These are phyloP conservation scores for Trebouxiophyceae sp. DNA, from an alignment of 163 green algal species.

Conservation along the genomic window DNA sequence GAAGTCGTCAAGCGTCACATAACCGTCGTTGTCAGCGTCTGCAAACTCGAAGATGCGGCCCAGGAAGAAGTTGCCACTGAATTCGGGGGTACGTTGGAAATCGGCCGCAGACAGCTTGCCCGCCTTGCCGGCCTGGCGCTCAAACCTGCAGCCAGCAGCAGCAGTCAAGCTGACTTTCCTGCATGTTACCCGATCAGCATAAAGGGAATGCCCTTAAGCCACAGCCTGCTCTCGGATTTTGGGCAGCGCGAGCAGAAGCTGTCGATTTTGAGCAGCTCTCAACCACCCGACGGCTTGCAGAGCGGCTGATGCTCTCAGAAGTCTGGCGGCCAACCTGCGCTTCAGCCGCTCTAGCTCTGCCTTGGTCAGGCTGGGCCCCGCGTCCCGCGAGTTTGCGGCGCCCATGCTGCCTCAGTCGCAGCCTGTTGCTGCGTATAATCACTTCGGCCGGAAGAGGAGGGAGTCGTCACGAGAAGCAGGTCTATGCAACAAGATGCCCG, in stretches of 20 bases:
- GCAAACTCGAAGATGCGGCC: not conserved
- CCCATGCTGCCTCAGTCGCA: too few species aligned
- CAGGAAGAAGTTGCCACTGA: not conserved
- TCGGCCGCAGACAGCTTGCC: not conserved
- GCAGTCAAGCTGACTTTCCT: not conserved
- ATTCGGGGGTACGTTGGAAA: not conserved
- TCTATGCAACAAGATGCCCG: too few species aligned
- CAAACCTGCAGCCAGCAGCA: not conserved
- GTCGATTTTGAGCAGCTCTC: too few species aligned
- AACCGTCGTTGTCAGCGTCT: not conserved
- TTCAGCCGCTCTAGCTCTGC: not conserved
- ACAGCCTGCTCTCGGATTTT: not conserved
- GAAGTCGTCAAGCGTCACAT: not conserved
- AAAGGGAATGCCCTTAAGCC: not conserved
- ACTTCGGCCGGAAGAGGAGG: too few species aligned
- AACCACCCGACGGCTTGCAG: too few species aligned
- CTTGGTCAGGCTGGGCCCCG: not conserved
- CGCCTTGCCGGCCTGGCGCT: not conserved
- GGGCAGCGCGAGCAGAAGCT: too few species aligned
- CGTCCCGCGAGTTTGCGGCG: not conserved
- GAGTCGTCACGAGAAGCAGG: too few species aligned
- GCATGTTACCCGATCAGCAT: not conserved
- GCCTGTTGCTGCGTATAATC: too few species aligned
- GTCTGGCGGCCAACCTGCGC: too few species aligned
- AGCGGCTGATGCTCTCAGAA: too few species aligned